Percentiles rank a stretch among this genome's conserved stretches.
Conservation (phyloP, 768 basidiomycete species). For the Psilocybe cubensis region DNA sequence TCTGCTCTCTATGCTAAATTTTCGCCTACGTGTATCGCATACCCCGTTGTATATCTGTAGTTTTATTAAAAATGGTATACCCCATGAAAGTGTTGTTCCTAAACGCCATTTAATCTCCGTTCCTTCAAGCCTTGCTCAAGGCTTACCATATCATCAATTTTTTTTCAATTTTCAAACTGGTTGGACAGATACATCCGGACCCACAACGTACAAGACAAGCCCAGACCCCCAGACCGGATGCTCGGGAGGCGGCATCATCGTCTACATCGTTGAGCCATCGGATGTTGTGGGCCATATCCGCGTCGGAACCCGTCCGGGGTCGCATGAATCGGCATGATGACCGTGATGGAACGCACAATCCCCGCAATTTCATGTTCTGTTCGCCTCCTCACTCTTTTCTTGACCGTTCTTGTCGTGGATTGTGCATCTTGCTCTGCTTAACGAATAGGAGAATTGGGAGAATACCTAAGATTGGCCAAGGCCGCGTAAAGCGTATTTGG, state of each 20-base stretch:
- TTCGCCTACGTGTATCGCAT: neutral
- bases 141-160: neutral
- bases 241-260: neutral
- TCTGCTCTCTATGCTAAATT: neutral
- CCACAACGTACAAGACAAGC: too few relatives aligned
- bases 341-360: slow-evolving; percentile 12
- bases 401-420: neutral
- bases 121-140: neutral
- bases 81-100: neutral
- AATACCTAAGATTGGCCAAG: neutral
- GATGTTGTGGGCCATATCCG: too few relatives aligned
- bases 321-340: neutral
- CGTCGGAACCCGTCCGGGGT: neutral
- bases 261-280: neutral
- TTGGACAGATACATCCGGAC: too few relatives aligned
- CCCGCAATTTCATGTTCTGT: slow-evolving; percentile 6
- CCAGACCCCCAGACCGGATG: too few relatives aligned
- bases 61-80: neutral
- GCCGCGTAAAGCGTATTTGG: neutral
- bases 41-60: neutral
- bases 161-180: too few relatives aligned
- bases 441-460: slow-evolving; percentile 2
- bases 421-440: neutral
- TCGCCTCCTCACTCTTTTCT: neutral
- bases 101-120: slow-evolving; percentile 10